Base-by-base conservation (phyloP, 768 basidiomycete species). In the Ramaria sp. region DNA sequence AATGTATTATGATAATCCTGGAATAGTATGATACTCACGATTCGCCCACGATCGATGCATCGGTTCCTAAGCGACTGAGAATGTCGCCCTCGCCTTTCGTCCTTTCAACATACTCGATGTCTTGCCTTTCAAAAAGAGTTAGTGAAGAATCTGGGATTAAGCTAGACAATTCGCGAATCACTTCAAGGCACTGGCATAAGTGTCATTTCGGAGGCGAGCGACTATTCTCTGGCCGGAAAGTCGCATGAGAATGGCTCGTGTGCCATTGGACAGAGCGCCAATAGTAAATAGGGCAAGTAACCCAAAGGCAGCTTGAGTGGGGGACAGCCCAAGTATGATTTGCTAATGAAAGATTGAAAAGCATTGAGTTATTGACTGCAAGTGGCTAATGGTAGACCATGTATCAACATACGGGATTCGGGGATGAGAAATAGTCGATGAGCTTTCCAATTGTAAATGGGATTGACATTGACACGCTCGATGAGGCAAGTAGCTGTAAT, bases 41-140 rank as follows among this genome's bases (percentile, higher is more conserved):
- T 70, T 91, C 92, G 41, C 95, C 95, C 39, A 98, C 88, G 59
- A 98, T 88, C 60, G 82, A 88, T 5, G 89, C 88, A 65, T 99
- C 95, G 0, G 85, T 85, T 55, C 88, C 92, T 30, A 98, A 73
- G 53, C 95, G 73, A 66, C 91, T 94, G 42, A 97, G 71, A 8
- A 96, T 88, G 65, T 99, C 95, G 7, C 95, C 95, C 58, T 94
- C 91, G 1, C 90, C 90, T 36, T 78, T 79, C 3, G 48, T 50
- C 18, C 48, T 50, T 66, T 96, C 94, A 5, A 94, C 88, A 66
- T 83, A 94, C 65, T 95, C 92, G 25, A 95, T 85, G 66, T 97
- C 94, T 67, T 96, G 91, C 50, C 74, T 50, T 25, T 1, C n/a
- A 43, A 12, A 12, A 20, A 2, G 16, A 5, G 25, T 27, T 2